Conservation (phyloP, 768 basidiomycete species). For the Glaciozyma martinii region DNA sequence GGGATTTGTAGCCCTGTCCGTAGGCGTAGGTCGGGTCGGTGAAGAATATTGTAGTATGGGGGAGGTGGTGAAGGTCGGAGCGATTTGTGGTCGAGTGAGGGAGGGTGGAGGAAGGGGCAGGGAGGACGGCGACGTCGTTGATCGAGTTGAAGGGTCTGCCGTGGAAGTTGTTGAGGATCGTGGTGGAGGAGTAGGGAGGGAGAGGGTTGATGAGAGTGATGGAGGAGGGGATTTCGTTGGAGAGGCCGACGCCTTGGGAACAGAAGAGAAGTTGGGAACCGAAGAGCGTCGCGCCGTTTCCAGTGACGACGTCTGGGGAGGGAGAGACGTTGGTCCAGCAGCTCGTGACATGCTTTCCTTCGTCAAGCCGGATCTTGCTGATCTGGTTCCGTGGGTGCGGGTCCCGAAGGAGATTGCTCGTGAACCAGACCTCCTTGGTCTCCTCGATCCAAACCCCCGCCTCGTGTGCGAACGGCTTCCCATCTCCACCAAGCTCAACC, state of each 20-base stretch:
- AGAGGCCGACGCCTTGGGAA: constrained; percentile 10
- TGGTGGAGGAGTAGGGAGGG: background rate
- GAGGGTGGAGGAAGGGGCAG: constrained; percentile 30
- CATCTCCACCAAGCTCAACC: constrained; percentile 35
- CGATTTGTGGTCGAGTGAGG: background rate
- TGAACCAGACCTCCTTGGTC: constrained; percentile 67
- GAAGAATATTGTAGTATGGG: constrained; percentile 20
- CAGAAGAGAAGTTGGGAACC: constrained; percentile 9
- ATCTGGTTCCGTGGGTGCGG: constrained; percentile 57
- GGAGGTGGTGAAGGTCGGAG: constrained; percentile 1
- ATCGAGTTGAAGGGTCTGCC: constrained; percentile 66
- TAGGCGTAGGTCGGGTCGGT: constrained; percentile 25
- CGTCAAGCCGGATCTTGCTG: constrained; percentile 54
- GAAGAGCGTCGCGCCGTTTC: constrained; percentile 16
- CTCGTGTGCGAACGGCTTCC: constrained; percentile 68
- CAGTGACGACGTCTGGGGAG: background rate
- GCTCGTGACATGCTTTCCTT: constrained; percentile 36
- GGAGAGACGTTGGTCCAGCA: constrained; percentile 45
- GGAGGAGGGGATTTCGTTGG: constrained; percentile 4
- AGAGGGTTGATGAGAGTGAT: background rate
- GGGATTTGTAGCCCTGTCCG: constrained; percentile 6
- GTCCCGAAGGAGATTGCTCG: constrained; percentile 56
- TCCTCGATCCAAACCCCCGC: constrained; percentile 59
- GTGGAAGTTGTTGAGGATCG: constrained; percentile 14
- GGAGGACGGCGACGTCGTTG: constrained; percentile 68